These are phyloP conservation scores for Xylaria venustula DNA, from an alignment of 495 filamentous ascomycete genomes.

Conservation along the genomic window DNA sequence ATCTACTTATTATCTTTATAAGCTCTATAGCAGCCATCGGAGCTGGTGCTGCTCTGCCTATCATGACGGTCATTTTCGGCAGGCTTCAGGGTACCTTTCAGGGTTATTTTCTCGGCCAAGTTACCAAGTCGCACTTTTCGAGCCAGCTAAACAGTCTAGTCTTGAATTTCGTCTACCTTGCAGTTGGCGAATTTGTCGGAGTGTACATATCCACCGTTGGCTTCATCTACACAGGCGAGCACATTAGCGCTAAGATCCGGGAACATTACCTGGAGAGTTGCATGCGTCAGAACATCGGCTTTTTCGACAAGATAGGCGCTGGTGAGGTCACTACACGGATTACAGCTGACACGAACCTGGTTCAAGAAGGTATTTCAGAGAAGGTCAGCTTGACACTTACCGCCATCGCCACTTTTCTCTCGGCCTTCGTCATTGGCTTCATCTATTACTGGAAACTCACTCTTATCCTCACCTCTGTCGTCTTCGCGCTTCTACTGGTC, in stretches of 20 bases:
- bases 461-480: slow-evolving; percentile 74
- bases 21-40: slow-evolving; percentile 67
- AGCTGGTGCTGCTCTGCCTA: slow-evolving; percentile 76
- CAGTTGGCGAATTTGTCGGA: slow-evolving; percentile 77
- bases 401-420: slow-evolving; percentile 74
- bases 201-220: slow-evolving; percentile 81
- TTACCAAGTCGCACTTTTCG: slow-evolving; percentile 56
- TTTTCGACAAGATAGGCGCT: slow-evolving; percentile 87
- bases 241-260: slow-evolving; percentile 80
- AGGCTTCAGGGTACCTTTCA: slow-evolving; percentile 72
- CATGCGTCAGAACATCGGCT: slow-evolving; percentile 86
- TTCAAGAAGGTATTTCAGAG: slow-evolving; percentile 87
- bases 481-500: slow-evolving; percentile 67
- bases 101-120: slow-evolving; percentile 51
- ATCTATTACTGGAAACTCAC: slow-evolving; percentile 83
- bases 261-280: slow-evolving; percentile 81
- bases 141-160: slow-evolving; percentile 61
- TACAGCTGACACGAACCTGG: slow-evolving; percentile 83
- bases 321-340: slow-evolving; percentile 93
- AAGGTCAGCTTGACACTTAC: slow-evolving; percentile 76
- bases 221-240: slow-evolving; percentile 93
- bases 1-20: slow-evolving; percentile 69
- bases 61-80: slow-evolving; percentile 88
- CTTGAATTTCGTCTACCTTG: slow-evolving; percentile 89
- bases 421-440: slow-evolving; percentile 87